These are phyloP conservation scores for Stygiomarasmius scandens DNA, from an alignment of 1,284 basidiomycete genomes.

Conservation along the genomic window DNA sequence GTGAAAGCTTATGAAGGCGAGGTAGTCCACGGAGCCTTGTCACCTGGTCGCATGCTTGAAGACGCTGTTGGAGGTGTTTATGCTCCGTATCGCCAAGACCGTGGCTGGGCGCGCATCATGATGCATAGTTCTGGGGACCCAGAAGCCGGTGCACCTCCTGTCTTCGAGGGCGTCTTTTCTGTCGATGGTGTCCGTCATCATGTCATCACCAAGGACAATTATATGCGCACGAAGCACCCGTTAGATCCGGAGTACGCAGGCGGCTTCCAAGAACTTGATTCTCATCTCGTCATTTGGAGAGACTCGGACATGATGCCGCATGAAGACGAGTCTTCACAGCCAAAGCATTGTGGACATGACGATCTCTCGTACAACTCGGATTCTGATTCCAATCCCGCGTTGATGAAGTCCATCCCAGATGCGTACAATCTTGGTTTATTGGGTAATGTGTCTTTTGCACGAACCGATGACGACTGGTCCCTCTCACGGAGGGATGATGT, in stretches of 20 bases:
- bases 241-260: slow-evolving; percentile 56
- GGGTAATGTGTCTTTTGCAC: slow-evolving; percentile 36
- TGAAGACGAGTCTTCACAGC: slow-evolving; percentile 45
- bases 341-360: slow-evolving; percentile 67
- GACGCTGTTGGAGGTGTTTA: slow-evolving; percentile 56
- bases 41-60: slow-evolving; percentile 57
- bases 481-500: slow-evolving; percentile 58
- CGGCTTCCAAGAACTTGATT: slow-evolving; percentile 45
- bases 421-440: slow-evolving; percentile 44
- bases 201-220: slow-evolving; percentile 74
- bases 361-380: slow-evolving; percentile 67
- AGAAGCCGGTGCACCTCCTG: slow-evolving; percentile 46
- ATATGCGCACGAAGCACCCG: slow-evolving; percentile 59
- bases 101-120: slow-evolving; percentile 75
- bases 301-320: slow-evolving; percentile 64
- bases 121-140: slow-evolving; percentile 68
- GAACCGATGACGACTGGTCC: slow-evolving; percentile 51
- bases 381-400: slow-evolving; percentile 55
- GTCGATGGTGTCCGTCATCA: slow-evolving; percentile 73
- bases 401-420: slow-evolving; percentile 39
- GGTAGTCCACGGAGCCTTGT: slow-evolving; percentile 56
- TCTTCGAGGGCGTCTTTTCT: slow-evolving; percentile 80
- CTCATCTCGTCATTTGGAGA: slow-evolving; percentile 70
- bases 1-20: slow-evolving; percentile 72
- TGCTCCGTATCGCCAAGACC: slow-evolving; percentile 40